These are phyloP conservation scores for Helicostylum pulchrum DNA, from an alignment of 192 early-diverging fungal genomes.

Conservation along the genomic window DNA sequence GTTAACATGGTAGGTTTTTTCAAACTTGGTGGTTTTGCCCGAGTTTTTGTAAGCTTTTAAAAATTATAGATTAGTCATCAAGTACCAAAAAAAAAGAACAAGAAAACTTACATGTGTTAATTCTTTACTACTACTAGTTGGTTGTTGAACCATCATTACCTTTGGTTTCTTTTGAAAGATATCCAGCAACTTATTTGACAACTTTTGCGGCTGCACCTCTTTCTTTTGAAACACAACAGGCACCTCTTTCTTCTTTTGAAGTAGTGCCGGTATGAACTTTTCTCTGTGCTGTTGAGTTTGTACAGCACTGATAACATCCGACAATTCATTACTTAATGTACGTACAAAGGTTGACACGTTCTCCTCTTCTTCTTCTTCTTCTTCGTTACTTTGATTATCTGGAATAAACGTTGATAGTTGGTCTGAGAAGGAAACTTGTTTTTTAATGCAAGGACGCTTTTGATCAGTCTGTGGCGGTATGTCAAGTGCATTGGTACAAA, in stretches of 20 bases:
- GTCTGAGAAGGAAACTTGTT: constrained; percentile 13
- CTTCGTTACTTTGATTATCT: not conserved
- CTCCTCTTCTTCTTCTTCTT: not conserved
- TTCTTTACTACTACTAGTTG: no score
- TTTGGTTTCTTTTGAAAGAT: constrained; percentile 2
- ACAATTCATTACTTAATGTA: not conserved
- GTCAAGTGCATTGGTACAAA: not conserved
- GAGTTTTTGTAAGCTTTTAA: constrained; percentile 1
- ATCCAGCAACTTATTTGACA: constrained; percentile 13
- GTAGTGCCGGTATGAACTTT: not conserved
- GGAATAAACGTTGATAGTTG: not conserved
- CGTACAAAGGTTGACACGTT: not conserved
- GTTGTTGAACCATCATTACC: not conserved
- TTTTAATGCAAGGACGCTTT: not conserved
- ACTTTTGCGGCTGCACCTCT: not conserved
- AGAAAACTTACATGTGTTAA: not conserved
- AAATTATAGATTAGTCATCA: not conserved
- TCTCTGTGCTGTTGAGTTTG: not conserved
- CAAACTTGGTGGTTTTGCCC: constrained; percentile 6
- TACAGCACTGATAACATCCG: not conserved
- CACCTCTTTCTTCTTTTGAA: no score
- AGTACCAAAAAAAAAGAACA: no score
- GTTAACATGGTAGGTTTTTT: not conserved
- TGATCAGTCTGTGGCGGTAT: not conserved
- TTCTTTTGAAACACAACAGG: no score